phyloP scores from a whole-genome alignment of 441 rosid species.

The Breynia disticha region DNA sequence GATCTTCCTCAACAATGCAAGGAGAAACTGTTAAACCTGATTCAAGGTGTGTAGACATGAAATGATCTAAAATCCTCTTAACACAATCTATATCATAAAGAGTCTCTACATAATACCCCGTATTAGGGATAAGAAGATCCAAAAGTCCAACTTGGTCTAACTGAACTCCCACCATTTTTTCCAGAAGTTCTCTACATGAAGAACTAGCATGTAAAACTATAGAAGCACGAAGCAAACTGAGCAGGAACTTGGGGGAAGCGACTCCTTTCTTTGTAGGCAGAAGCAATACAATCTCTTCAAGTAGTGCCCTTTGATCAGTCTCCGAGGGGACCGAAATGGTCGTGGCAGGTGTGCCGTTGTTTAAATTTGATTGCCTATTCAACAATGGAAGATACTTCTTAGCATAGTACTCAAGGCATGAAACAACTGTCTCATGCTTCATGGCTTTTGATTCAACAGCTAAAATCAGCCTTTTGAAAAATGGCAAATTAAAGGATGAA shows the following conservation, averaged over 20 bases:
- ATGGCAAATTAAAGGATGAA: slow-evolving; percentile 38
- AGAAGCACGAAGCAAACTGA: slow-evolving; percentile 65
- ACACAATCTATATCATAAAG: slow-evolving; percentile 80
- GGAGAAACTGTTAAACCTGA: slow-evolving; percentile 25
- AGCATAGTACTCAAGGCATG: slow-evolving; percentile 53
- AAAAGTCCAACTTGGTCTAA: slow-evolving; percentile 66
- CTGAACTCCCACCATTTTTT: slow-evolving; percentile 60
- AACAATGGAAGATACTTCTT: slow-evolving; percentile 59
- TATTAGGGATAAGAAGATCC: slow-evolving; percentile 80
- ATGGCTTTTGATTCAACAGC: slow-evolving; percentile 53
- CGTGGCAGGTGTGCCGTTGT: slow-evolving; percentile 24
- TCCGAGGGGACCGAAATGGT: slow-evolving; percentile 29
- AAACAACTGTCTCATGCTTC: slow-evolving; percentile 49
- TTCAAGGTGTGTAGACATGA: slow-evolving; percentile 37
- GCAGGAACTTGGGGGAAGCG: slow-evolving; percentile 56
- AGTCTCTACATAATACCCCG: slow-evolving; percentile 62
- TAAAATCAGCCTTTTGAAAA: slow-evolving; percentile 55
- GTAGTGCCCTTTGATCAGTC: slow-evolving; percentile 45
- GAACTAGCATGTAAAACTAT: slow-evolving; percentile 51
- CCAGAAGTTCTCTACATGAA: slow-evolving; percentile 52
- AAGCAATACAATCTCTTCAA: slow-evolving; percentile 66
- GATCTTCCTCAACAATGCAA: slow-evolving; percentile 42
- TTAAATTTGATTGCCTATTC: slow-evolving; percentile 34
- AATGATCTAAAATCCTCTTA: slow-evolving; percentile 76
- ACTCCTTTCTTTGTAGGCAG: slow-evolving; percentile 45